A percentile compares a stretch with the other conserved stretches of the same genome.
Conservation (phyloP, 257 asterid species). For the Jasminum sambac region DNA sequence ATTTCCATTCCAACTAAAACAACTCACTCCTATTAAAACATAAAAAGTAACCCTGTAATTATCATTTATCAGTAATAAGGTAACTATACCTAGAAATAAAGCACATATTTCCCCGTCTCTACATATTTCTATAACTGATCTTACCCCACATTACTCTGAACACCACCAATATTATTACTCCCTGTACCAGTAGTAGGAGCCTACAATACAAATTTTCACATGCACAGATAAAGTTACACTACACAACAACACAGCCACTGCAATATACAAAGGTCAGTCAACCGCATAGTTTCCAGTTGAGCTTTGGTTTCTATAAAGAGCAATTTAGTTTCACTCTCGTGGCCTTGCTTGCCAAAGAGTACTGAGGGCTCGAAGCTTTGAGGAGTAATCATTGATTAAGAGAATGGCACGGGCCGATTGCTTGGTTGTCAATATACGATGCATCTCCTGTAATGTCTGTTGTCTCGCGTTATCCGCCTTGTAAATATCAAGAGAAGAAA, state of each 20-base stretch:
- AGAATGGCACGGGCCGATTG: constrained; percentile 38
- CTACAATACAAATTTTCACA: background rate
- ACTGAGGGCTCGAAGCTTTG: constrained; percentile 33
- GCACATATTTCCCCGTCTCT: background rate
- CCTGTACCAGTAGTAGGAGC: background rate
- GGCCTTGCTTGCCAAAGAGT: constrained; percentile 36
- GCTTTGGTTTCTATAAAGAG: background rate
- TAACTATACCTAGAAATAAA: background rate
- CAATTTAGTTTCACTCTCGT: constrained; percentile 20
- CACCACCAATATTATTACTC: background rate
- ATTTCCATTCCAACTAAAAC: background rate
- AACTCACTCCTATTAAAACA: background rate
- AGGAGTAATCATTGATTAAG: constrained; percentile 28
- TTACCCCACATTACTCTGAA: background rate
- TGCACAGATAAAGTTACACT: background rate
- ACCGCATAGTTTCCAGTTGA: background rate
- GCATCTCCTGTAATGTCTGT: constrained; percentile 36
- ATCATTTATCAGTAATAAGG: no score
- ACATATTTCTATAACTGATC: background rate
- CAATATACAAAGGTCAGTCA: background rate
- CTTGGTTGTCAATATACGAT: constrained; percentile 26
- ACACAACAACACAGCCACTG: background rate
- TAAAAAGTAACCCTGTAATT: background rate
- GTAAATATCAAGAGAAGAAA: background rate
- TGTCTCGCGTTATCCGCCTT: constrained; percentile 36